Conservation (phyloP, 345 rosid genomes). For the Populus ilicifolia region DNA sequence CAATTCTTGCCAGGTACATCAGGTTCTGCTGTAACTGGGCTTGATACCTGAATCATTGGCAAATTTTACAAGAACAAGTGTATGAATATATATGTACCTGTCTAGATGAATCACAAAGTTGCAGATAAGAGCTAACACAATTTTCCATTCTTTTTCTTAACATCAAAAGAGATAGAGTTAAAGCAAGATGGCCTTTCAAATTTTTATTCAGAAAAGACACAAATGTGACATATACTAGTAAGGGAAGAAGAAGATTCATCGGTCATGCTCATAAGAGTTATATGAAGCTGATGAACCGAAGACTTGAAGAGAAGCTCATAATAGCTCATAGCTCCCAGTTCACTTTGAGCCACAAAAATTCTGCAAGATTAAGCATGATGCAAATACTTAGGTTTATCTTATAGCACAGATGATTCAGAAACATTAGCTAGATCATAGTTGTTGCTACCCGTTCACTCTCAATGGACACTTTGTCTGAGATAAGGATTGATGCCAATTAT, state of each 20-base stretch:
- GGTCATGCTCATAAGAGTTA: not conserved
- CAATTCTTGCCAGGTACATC: slow-evolving; percentile 35
- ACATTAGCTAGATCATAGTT: not conserved
- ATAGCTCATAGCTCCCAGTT: not conserved
- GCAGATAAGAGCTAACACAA: not conserved
- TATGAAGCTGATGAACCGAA: not conserved
- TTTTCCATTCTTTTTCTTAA: not conserved
- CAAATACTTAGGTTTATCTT: not conserved
- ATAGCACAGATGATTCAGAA: not conserved
- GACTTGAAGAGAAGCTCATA: not conserved
- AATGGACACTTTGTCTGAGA: not conserved
- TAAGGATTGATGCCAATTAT: not conserved
- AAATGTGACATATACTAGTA: too few species aligned
- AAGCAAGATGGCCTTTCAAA: not conserved
- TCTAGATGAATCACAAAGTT: not conserved
- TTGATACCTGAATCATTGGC: slow-evolving; percentile 30
- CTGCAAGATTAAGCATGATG: not conserved
- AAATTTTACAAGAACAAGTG: not conserved
- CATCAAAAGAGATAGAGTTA: too few species aligned
- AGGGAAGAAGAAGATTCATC: not conserved
- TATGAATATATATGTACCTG: not conserved
- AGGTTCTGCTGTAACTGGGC: slow-evolving; percentile 39
- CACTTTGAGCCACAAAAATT: not conserved
- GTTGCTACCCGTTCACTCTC: not conserved
- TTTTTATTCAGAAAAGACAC: not conserved